Evolutionary conservation across 352 stramenopile species (phyloP).

Genomic region (Globisporangium spinosum): DNA sequence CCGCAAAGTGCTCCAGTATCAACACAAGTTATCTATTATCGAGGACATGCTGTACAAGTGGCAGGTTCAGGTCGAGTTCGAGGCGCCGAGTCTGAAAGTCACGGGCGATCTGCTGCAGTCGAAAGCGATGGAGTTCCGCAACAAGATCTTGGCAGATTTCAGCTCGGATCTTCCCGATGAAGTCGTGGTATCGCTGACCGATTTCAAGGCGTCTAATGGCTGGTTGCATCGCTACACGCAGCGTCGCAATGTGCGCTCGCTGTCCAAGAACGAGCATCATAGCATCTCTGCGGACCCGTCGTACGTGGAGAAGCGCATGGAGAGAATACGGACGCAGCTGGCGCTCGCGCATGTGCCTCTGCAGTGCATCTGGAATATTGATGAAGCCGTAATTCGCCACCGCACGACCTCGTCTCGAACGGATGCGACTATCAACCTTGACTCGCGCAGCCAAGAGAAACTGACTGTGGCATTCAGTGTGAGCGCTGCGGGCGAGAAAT

Average conservation of each 20-base stretch:
- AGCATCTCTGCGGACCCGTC: conserved; percentile 11
- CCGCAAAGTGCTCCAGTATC: conserved; percentile 79
- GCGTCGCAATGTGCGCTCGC: conserved; percentile 59
- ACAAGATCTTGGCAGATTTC: conserved; percentile 77
- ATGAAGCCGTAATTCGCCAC: conserved; percentile 48
- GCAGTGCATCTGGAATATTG: conserved; percentile 71
- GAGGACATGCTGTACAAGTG: conserved; percentile 86
- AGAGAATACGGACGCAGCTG: conserved; percentile 49
- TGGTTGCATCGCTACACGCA: conserved; percentile 81
- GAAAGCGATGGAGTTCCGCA: conserved; percentile 78
- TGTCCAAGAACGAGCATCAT: conserved; percentile 36
- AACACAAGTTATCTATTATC: conserved; percentile 82
- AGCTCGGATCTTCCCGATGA: conserved; percentile 63
- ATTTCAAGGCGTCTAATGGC: conserved; percentile 84
- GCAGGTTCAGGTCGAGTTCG: conserved; percentile 76
- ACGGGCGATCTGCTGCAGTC: conserved; percentile 73
- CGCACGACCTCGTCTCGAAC: conserved; percentile 37
- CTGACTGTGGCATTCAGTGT: conserved; percentile 53
- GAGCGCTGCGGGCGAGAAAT: conserved; percentile 62
- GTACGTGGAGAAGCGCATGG: conserved; percentile 35
- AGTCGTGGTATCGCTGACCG: conserved; percentile 71
- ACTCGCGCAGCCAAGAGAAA: conserved; percentile 41
- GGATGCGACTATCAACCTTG: conserved; percentile 41
- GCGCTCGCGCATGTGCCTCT: conserved; percentile 40
- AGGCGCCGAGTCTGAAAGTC: conserved; percentile 61